Percentiles rank a stretch among this genome's conserved stretches.
Conservation (phyloP, 257 asterid genomes). For the Plectranthus barbatus region DNA sequence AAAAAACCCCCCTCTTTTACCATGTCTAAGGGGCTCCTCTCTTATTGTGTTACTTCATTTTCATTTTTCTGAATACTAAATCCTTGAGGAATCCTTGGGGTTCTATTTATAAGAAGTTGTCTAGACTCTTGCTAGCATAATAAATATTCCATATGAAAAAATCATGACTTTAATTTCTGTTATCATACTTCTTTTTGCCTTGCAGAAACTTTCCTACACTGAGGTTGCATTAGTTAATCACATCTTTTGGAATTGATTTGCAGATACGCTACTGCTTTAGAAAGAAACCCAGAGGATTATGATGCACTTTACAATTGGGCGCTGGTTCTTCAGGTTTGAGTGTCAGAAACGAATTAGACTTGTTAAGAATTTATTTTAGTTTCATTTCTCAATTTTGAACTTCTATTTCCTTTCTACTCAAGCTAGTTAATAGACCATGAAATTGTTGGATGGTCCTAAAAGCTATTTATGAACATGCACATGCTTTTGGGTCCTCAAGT, state of each 20-base stretch:
- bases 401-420: conserved; percentile 2
- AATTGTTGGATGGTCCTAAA: background rate
- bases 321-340: conserved; percentile 86
- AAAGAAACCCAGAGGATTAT: conserved; percentile 87
- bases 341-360: conserved; percentile 15
- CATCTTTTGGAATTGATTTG: conserved; percentile 19
- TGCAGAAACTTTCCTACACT: conserved; percentile 5
- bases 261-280: conserved; percentile 91
- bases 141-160: background rate
- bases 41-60: background rate
- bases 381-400: conserved; percentile 7
- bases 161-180: conserved; percentile 2
- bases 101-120: conserved; percentile 1
- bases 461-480: background rate
- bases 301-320: conserved; percentile 99
- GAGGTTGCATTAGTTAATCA: conserved; percentile 11
- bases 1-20: background rate
- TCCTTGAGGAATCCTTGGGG: background rate
- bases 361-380: background rate
- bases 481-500: background rate
- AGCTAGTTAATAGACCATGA: conserved; percentile 4
- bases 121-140: background rate
- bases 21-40: background rate
- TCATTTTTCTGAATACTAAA: background rate
- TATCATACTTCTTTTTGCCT: conserved; percentile 7